phyloP scores from a whole-genome alignment of 805 yeast genomes.

The Sugiyamaella boreocaroliniensis region DNA sequence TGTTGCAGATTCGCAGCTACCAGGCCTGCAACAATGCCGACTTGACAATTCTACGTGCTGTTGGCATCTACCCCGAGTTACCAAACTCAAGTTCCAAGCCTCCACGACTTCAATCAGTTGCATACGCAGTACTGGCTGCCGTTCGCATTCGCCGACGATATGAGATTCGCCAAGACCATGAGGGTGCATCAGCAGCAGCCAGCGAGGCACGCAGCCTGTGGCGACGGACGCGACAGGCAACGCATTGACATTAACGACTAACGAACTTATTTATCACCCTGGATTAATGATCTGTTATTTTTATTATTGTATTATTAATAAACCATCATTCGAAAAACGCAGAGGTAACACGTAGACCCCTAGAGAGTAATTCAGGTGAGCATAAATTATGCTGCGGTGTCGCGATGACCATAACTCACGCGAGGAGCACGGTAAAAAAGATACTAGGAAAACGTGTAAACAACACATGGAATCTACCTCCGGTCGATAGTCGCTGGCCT shows the following conservation, averaged over 20 bases:
- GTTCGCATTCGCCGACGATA: slow-evolving; percentile 25
- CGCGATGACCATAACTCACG: no score
- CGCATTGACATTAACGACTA: background rate
- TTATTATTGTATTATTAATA: no score
- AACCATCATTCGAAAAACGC: no score
- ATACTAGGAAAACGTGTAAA: no score
- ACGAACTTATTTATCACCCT: background rate
- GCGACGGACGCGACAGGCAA: background rate
- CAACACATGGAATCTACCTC: no score
- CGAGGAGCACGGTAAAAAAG: no score
- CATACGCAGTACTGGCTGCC: slow-evolving; percentile 26
- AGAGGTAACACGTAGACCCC: no score
- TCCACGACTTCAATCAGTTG: slow-evolving; percentile 23
- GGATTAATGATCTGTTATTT: background rate
- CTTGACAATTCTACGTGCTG: slow-evolving; percentile 23
- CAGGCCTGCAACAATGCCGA: slow-evolving; percentile 27
- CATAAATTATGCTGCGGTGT: no score
- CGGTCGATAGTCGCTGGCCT: no score
- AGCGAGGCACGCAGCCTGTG: background rate
- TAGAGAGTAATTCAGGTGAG: no score
- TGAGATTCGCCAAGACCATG: slow-evolving; percentile 10
- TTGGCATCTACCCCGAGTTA: slow-evolving; percentile 16
- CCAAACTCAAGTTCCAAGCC: background rate
- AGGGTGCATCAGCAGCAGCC: background rate
- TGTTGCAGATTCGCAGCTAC: slow-evolving; percentile 25